Conservation (phyloP, 1,139 yeast genomes). For the Kurtzmaniella quercitrusa region DNA sequence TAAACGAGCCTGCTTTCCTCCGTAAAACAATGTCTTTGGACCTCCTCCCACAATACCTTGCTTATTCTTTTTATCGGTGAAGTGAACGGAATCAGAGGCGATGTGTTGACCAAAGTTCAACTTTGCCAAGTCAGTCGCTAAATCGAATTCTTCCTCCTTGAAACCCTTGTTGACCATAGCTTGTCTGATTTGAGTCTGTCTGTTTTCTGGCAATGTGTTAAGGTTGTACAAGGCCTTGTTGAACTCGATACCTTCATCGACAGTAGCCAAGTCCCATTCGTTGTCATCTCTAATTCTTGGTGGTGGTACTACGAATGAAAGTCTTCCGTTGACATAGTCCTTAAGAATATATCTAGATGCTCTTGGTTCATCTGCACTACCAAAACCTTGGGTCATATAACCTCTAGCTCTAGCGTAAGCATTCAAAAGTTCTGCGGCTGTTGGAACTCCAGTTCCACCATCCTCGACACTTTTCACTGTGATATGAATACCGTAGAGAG, state of each 20-base stretch:
- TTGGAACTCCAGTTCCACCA: constrained; percentile 87
- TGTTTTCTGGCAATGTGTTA: constrained; percentile 61
- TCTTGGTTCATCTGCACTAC: constrained; percentile 94
- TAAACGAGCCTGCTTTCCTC: constrained; percentile 79
- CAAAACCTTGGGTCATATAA: constrained; percentile 95
- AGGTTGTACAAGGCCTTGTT: constrained; percentile 71
- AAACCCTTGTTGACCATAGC: constrained; percentile 59
- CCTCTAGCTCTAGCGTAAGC: constrained; percentile 98
- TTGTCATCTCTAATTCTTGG: constrained; percentile 51
- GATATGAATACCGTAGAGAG: constrained; percentile 89
- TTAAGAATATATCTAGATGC: constrained; percentile 90
- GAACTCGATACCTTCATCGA: constrained; percentile 56
- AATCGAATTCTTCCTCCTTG: constrained; percentile 49
- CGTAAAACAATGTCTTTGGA: constrained; percentile 53
- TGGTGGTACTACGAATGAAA: constrained; percentile 84
- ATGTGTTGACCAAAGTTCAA: constrained; percentile 80
- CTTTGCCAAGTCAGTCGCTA: constrained; percentile 64
- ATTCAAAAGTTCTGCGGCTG: constrained; percentile 81
- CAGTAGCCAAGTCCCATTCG: constrained; percentile 32
- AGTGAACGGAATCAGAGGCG: constrained; percentile 30
- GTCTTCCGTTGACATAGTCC: constrained; percentile 91
- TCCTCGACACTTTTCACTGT: constrained; percentile 70
- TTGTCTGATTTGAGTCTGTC: constrained; percentile 63
- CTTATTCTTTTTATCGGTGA: constrained; percentile 24
- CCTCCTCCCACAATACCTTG: constrained; percentile 21